phyloP scores from a whole-genome alignment of 805 yeast species.

The Ogataea wickerhamii region DNA sequence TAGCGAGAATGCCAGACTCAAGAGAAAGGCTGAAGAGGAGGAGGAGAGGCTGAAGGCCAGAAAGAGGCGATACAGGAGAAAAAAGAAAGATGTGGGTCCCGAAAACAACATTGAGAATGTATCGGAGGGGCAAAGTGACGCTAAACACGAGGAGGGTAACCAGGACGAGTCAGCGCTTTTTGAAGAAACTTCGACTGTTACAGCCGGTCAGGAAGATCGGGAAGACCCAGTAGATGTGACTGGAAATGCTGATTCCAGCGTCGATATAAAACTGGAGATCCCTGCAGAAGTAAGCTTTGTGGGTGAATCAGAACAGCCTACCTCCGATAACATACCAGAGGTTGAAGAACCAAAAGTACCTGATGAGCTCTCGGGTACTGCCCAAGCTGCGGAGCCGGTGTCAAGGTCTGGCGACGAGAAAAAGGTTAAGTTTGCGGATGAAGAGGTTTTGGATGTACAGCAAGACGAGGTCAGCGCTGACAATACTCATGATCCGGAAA shows the following conservation, averaged over 20 bases:
- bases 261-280: neutral
- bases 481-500: neutral
- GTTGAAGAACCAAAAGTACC: neutral
- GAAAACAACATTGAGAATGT: neutral
- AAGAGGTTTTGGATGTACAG: no score
- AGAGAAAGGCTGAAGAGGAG: conserved; percentile 34
- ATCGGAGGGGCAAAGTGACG: neutral
- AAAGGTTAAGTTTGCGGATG: conserved; percentile 19
- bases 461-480: no score
- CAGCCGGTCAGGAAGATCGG: neutral
- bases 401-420: conserved; percentile 14
- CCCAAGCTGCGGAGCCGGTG: conserved; percentile 4
- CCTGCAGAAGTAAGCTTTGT: neutral
- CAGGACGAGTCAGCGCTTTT: neutral
- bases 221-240: neutral
- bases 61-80: conserved; percentile 44
- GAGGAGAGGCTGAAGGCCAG: conserved; percentile 17
- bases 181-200: neutral
- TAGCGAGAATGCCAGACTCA: conserved; percentile 38
- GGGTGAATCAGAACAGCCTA: neutral
- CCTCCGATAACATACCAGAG: neutral
- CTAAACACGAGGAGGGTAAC: neutral
- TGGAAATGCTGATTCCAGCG: neutral
- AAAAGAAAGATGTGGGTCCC: conserved; percentile 32
- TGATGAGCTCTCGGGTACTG: neutral